Percentiles rank a stretch among this genome's conserved stretches.
phyloP scores from a whole-genome alignment of 176 grass and related monocot genomes.

The Paspalum vaginatum region DNA sequence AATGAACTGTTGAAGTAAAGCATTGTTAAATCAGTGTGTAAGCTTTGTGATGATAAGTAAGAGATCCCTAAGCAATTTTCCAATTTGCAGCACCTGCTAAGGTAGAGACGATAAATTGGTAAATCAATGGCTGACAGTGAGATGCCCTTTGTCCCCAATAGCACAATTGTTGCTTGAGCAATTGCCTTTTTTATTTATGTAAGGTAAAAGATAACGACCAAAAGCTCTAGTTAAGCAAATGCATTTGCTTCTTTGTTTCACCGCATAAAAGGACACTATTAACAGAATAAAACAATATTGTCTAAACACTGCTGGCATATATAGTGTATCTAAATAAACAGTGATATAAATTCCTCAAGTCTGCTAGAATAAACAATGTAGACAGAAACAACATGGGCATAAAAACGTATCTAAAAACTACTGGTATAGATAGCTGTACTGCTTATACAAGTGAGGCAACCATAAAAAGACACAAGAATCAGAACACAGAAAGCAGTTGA shows the following conservation, averaged over 20 bases:
- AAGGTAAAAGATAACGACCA: not conserved
- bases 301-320: too few species aligned
- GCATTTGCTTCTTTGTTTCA: slow-evolving; percentile 21
- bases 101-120: not conserved
- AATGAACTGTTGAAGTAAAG: not conserved
- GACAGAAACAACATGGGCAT: not conserved
- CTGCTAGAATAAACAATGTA: not conserved
- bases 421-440: not conserved
- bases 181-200: not conserved
- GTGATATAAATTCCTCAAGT: not conserved
- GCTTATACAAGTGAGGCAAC: not conserved
- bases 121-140: not conserved
- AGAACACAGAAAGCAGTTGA: not conserved
- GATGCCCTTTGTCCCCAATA: not conserved
- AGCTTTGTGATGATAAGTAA: not conserved
- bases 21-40: slow-evolving; percentile 14
- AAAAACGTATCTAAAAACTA: not conserved
- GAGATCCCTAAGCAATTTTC: not conserved
- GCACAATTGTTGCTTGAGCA: slow-evolving; percentile 8
- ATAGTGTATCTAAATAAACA: too few species aligned
- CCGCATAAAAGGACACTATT: not conserved
- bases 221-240: slow-evolving; percentile 5
- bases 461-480: slow-evolving; percentile 22
- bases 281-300: not conserved
- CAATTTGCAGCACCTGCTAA: not conserved